These are phyloP conservation scores for Scheffersomyces quercinus DNA, from an alignment of 1,139 yeast species.

Conservation along the genomic window DNA sequence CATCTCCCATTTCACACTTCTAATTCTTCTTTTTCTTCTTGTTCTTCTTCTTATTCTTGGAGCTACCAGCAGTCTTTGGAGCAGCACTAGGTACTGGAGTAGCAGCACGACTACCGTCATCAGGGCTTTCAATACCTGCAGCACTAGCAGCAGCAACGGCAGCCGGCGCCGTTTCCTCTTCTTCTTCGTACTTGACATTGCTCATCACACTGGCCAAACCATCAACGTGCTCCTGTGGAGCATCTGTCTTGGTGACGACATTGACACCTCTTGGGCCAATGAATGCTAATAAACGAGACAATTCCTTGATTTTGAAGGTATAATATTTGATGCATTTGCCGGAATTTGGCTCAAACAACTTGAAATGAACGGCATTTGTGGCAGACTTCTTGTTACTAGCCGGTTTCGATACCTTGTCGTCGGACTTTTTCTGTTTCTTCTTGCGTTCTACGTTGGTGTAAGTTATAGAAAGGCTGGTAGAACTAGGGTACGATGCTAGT, in stretches of 20 bases:
- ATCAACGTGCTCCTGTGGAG: conserved; percentile 8
- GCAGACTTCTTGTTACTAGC: conserved; percentile 20
- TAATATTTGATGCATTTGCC: conserved; percentile 67
- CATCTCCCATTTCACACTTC: background rate
- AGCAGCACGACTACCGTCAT: background rate
- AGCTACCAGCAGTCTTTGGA: conserved; percentile 1
- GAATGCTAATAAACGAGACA: conserved; percentile 76
- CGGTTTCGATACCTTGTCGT: conserved; percentile 21
- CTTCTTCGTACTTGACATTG: conserved; percentile 36
- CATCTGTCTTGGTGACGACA: conserved; percentile 22
- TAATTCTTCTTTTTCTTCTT: conserved; percentile 15
- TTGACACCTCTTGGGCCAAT: conserved; percentile 81
- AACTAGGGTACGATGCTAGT: conserved; percentile 38
- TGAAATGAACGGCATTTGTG: conserved; percentile 54
- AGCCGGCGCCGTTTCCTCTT: conserved; percentile 4
- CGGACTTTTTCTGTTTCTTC: conserved; percentile 10
- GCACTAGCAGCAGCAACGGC: background rate
- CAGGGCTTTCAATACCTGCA: background rate
- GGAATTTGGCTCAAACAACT: conserved; percentile 68
- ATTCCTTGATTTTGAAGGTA: conserved; percentile 71
- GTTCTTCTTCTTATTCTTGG: conserved; percentile 10
- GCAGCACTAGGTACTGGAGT: conserved; percentile 3
- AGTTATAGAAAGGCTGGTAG: conserved; percentile 41
- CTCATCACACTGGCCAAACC: conserved; percentile 47
- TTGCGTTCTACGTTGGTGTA: conserved; percentile 33